Evolutionary conservation across 305 asterid species (phyloP), one percentile per base, ranked within the genome.

Genomic region (Ruellia speciosa): DNA sequence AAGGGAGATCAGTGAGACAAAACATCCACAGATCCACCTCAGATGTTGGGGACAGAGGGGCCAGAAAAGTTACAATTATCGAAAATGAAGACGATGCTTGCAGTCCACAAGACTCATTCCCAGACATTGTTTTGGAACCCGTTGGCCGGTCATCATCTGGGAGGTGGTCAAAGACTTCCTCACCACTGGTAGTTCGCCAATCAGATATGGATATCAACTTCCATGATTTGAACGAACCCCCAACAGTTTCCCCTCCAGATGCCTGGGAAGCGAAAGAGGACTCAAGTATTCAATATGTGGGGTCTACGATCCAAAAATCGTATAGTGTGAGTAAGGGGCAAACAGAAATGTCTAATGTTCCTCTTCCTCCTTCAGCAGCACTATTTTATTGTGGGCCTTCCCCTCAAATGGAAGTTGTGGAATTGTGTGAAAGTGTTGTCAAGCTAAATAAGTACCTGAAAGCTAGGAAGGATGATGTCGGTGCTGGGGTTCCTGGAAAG

Each of bases 311-410:
- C 51, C 63, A 69, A 62, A 69, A 63, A 66, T 79, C 85, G 18
- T 74, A 77, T 68, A 72, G 57, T 28, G 66, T 77, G 73, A 72
- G 56, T 37, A 70, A 68, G 67, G 64, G 78, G 49, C 68, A 61
- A 63, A 69, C 66, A 41, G 60, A 67, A 69, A 60, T 74, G 14
- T 67, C 76, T 15, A 62, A 60, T 69, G 73, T 76, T 63, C 80
- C 84, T 52, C 90, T 83, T 70, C 87, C 90, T 68, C 90, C 81
- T 59, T 79, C 94, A 6, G 95, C 94, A 20, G 95, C 96, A 46
- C 67, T 66, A 49, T 85, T 81, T 72, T 88, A 88, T 65, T 48
- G 49, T 41, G 86, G 90, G 49, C 59, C 73, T 71, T 81, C 94
- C 28, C 84, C 76, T 46, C 70, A 62, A 60, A 52, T 83, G 72